Evolutionary conservation across 768 basidiomycete genomes (phyloP).

Genomic region (Mycena polygramma): DNA sequence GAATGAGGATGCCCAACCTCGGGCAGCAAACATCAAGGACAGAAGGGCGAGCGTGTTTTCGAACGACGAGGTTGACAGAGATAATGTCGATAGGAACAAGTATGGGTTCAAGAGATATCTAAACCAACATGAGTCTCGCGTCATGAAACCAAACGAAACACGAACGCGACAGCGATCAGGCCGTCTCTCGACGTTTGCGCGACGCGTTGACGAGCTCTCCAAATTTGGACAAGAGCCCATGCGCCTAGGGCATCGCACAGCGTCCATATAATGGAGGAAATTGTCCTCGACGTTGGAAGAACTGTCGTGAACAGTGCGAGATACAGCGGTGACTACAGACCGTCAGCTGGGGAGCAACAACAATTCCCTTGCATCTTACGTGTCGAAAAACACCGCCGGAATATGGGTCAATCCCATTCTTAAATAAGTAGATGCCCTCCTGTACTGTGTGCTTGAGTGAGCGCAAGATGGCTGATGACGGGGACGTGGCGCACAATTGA

Average conservation of each 20-base stretch:
- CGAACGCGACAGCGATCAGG: conserved; percentile 77
- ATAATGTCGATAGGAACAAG: conserved; percentile 81
- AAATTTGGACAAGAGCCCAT: conserved; percentile 76
- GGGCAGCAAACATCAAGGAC: conserved; percentile 76
- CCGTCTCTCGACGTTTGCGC: conserved; percentile 64
- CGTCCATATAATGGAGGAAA: conserved; percentile 77
- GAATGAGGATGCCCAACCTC: conserved; percentile 58
- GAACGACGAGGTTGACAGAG: conserved; percentile 84
- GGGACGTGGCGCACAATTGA: conserved; percentile 70
- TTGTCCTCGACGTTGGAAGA: conserved; percentile 63
- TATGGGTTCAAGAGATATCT: conserved; percentile 96
- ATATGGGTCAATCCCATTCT: conserved; percentile 87
- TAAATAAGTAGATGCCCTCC: conserved; percentile 89
- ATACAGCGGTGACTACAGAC: conserved; percentile 80
- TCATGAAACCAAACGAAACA: conserved; percentile 28
- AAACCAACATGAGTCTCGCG: conserved; percentile 1
- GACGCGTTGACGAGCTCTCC: conserved; percentile 71
- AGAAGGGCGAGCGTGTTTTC: conserved; percentile 82
- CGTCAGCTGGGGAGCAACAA: conserved; percentile 21
- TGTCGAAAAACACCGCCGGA: conserved; percentile 89
- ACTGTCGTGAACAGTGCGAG: conserved; percentile 82
- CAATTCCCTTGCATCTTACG: conserved; percentile 58
- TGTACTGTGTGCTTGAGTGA: conserved; percentile 68
- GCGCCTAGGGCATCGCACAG: conserved; percentile 76
- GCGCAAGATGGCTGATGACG: conserved; percentile 12